A percentile compares a stretch with the other conserved stretches of the same genome.
phyloP scores from a whole-genome alignment of 306 rosid species.

The Vachellia pachyceras region DNA sequence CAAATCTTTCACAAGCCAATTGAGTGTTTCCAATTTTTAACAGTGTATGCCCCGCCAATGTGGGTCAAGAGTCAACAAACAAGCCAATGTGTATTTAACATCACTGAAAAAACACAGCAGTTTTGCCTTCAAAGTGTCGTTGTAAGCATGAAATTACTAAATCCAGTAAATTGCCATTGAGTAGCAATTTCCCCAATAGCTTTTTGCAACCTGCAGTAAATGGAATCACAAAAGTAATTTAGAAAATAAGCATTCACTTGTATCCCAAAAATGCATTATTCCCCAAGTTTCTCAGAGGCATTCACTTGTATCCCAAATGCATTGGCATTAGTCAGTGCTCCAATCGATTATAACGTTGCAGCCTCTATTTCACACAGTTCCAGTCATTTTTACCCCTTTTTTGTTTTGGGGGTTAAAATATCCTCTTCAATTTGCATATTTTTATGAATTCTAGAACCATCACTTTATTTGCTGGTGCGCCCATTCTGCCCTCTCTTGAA shows the following conservation, averaged over 20 bases:
- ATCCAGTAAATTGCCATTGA: not conserved
- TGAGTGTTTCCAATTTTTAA: not conserved
- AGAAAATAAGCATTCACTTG: not conserved
- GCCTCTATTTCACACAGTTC: conserved; percentile 23
- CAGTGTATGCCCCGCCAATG: not conserved
- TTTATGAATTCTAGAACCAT: not conserved
- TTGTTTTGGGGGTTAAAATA: not conserved
- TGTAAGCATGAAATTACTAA: not conserved
- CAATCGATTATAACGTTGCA: not conserved
- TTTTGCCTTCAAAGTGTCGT: not conserved
- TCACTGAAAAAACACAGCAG: not conserved
- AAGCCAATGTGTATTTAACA: not conserved
- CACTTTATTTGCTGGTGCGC: not conserved
- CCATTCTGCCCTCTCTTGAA: conserved; percentile 5
- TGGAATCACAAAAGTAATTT: not conserved
- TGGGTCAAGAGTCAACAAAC: not conserved
- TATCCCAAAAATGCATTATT: not conserved
- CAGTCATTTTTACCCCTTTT: not conserved
- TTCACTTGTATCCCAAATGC: not conserved
- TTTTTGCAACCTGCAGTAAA: not conserved
- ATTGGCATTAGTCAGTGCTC: not conserved
- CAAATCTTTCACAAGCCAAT: not conserved
- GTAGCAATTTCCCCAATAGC: not conserved
- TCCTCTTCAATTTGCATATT: conserved; percentile 9
- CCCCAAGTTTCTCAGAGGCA: not conserved